Percentiles rank a stretch among this genome's conserved stretches.
Conservation (phyloP, 352 stramenopile species). For the Pythium brachiatum region DNA sequence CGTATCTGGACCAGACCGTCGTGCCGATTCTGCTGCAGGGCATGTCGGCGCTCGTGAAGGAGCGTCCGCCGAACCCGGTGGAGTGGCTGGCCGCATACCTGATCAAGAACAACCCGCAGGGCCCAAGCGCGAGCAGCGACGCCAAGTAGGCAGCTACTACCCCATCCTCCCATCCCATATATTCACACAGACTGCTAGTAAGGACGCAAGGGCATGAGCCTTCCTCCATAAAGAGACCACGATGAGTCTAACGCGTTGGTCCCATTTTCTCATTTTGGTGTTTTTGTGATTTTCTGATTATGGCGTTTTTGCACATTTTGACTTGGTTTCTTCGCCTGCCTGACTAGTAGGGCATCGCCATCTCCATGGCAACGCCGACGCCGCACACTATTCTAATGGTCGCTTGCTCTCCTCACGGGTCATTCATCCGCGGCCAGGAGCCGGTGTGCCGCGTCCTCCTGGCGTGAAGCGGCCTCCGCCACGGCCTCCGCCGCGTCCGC, state of each 20-base stretch:
- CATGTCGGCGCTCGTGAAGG: constrained; percentile 97
- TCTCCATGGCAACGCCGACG: background rate
- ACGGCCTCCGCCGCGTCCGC: constrained; percentile 33
- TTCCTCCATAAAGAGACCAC: background rate
- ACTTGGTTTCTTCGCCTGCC: constrained; percentile 2
- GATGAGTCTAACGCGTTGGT: background rate
- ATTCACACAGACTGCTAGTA: background rate
- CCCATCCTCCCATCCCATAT: background rate
- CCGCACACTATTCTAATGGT: background rate
- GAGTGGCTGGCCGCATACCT: constrained; percentile 97
- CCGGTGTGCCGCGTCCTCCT: constrained; percentile 24
- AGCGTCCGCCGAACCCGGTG: constrained; percentile 95
- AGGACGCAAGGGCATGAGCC: background rate
- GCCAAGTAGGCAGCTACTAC: constrained; percentile 43
- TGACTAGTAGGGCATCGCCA: constrained; percentile 12
- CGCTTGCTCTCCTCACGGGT: no score
- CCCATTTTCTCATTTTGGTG: background rate
- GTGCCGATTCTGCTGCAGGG: constrained; percentile 98
- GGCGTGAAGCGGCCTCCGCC: constrained; percentile 36
- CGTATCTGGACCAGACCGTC: constrained; percentile 98
- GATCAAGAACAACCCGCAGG: constrained; percentile 96
- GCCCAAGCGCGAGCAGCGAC: constrained; percentile 41
- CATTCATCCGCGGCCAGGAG: constrained; percentile 19
- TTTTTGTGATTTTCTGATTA: background rate
- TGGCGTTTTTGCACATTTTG: background rate